phyloP scores from a whole-genome alignment of 208 protist species.

The Acanthamoeba castellanii region DNA sequence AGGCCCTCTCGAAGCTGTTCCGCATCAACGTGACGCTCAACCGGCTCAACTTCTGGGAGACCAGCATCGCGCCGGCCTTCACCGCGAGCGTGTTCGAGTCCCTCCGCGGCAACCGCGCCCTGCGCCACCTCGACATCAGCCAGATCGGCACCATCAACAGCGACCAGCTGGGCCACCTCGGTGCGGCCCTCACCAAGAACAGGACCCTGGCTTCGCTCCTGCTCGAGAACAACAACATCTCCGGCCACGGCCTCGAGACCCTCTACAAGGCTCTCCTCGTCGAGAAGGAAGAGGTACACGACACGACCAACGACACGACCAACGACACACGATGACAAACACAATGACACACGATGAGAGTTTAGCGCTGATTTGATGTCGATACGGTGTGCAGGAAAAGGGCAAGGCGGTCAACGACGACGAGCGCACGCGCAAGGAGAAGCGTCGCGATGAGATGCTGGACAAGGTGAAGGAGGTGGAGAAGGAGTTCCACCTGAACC shows the following conservation, averaged over 20 bases:
- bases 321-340: background rate
- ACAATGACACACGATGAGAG: background rate
- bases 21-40: slow-evolving; percentile 48
- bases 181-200: slow-evolving; percentile 54
- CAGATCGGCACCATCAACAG: slow-evolving; percentile 50
- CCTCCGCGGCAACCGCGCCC: slow-evolving; percentile 38
- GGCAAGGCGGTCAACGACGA: background rate
- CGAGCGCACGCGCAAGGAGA: slow-evolving; percentile 9
- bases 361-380: background rate
- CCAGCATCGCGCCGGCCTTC: slow-evolving; percentile 27
- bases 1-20: slow-evolving; percentile 72
- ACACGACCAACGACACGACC: too few species aligned
- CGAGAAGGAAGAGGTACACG: slow-evolving; percentile 42
- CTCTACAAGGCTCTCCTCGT: slow-evolving; percentile 60
- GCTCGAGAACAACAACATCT: slow-evolving; percentile 73
- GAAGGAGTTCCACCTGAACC: slow-evolving; percentile 70
- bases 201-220: slow-evolving; percentile 59
- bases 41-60: slow-evolving; percentile 64
- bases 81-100: slow-evolving; percentile 19
- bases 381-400: background rate
- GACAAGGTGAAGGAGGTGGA: slow-evolving; percentile 75
- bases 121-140: slow-evolving; percentile 43
- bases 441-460: slow-evolving; percentile 54
- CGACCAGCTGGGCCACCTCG: slow-evolving; percentile 54
- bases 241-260: slow-evolving; percentile 49